phyloP scores from a whole-genome alignment of 2,329 filamentous ascomycete species.

The Herpotrichia juniperi region DNA sequence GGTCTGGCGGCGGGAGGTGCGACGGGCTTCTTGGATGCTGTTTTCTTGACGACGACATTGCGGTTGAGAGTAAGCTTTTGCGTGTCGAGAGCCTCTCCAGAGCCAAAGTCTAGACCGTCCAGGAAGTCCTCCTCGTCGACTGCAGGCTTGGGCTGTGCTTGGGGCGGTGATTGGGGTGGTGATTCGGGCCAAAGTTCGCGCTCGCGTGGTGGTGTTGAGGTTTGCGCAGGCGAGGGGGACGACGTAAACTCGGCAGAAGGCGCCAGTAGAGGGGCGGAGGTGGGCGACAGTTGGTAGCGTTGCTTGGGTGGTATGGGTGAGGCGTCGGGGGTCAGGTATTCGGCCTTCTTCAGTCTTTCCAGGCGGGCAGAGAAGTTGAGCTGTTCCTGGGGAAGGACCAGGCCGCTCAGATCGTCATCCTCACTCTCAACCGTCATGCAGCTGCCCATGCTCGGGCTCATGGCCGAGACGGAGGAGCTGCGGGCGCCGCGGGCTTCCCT shows the following conservation, averaged over 20 bases:
- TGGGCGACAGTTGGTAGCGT: conserved; percentile 32
- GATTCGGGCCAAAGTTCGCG: conserved; percentile 8
- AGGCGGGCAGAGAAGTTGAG: conserved; percentile 83
- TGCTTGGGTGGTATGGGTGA: conserved; percentile 28
- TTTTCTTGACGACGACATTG: conserved; percentile 85
- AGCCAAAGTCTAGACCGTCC: conserved; percentile 83
- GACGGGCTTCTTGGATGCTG: conserved; percentile 57
- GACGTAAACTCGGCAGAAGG: conserved; percentile 21
- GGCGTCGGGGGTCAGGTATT: conserved; percentile 31
- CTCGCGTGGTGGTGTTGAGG: conserved; percentile 6
- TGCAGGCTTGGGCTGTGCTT: conserved; percentile 22
- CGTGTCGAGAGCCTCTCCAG: conserved; percentile 80
- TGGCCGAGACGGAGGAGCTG: conserved; percentile 84
- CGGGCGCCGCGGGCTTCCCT: conserved; percentile 79
- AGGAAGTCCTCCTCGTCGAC: conserved; percentile 76
- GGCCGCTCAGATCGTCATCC: conserved; percentile 88
- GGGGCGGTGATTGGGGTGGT: conserved; percentile 26
- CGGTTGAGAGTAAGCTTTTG: conserved; percentile 85
- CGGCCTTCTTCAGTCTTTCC: conserved; percentile 68
- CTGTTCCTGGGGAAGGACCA: conserved; percentile 78
- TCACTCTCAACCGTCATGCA: conserved; percentile 92
- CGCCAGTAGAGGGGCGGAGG: conserved; percentile 32
- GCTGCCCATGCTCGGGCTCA: conserved; percentile 92
- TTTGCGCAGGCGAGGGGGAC: conserved; percentile 13
- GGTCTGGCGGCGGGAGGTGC: conserved; percentile 73